Evolutionary conservation across 495 filamentous ascomycete species (phyloP).

Genomic region (Thermochaetoides thermophila): DNA sequence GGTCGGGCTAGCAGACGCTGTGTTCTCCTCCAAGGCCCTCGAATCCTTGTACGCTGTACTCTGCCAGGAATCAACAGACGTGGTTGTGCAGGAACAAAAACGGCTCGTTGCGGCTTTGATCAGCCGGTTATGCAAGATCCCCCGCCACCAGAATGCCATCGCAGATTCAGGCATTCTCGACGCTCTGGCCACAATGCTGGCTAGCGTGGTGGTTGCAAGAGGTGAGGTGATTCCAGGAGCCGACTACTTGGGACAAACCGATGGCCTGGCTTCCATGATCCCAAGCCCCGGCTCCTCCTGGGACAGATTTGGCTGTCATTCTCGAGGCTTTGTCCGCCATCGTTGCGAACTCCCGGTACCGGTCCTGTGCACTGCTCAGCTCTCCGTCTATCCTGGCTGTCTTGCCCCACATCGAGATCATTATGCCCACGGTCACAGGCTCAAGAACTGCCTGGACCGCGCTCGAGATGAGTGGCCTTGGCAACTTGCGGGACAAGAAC

Average conservation of each 20-base stretch:
- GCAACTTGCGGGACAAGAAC: constrained; percentile 6
- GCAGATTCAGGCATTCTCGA: constrained; percentile 64
- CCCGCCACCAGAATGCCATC: constrained; percentile 51
- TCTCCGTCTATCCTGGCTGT: constrained; percentile 61
- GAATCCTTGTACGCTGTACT: constrained; percentile 49
- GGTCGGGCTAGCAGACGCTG: constrained; percentile 36
- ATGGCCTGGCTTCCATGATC: constrained; percentile 31
- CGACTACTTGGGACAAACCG: constrained; percentile 25
- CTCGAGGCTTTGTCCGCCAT: constrained; percentile 73
- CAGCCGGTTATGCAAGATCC: constrained; percentile 43
- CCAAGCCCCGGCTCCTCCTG: constrained; percentile 42
- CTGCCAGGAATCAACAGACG: constrained; percentile 36
- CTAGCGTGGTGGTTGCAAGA: constrained; percentile 52
- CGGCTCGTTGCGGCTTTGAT: constrained; percentile 50
- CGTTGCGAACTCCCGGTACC: constrained; percentile 61
- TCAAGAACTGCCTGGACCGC: constrained; percentile 22
- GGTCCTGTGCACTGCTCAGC: constrained; percentile 61
- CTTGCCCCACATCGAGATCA: constrained; percentile 39
- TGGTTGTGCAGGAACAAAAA: constrained; percentile 47
- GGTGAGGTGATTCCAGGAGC: constrained; percentile 49
- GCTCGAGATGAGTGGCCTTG: constrained; percentile 20
- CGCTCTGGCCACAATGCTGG: constrained; percentile 60
- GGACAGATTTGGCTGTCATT: constrained; percentile 49
- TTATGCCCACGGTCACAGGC: constrained; percentile 10
- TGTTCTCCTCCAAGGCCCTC: constrained; percentile 49